Conservation (phyloP, 345 rosid species). For the Camelina sativa region DNA sequence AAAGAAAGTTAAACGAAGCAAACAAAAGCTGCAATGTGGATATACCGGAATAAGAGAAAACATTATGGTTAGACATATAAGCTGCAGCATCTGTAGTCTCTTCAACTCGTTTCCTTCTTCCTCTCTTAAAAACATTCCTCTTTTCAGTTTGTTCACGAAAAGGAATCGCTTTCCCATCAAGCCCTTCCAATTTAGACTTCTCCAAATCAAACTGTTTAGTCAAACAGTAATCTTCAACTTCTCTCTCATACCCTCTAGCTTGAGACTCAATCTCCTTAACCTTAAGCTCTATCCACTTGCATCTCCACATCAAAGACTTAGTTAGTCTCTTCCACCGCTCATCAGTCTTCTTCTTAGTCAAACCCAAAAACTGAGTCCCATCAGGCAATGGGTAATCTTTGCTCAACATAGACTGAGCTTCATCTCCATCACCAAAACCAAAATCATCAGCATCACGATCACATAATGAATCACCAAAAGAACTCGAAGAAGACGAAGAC, state of each 20-base stretch:
- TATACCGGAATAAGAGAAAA: slow-evolving; percentile 80
- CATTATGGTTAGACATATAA: slow-evolving; percentile 57
- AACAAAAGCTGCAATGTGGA: slow-evolving; percentile 14
- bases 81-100: slow-evolving; percentile 62
- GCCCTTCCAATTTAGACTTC: slow-evolving; percentile 48
- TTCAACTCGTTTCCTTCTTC: slow-evolving; percentile 70
- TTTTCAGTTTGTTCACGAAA: slow-evolving; percentile 49
- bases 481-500: slow-evolving; percentile 68
- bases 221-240: slow-evolving; percentile 52
- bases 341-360: slow-evolving; percentile 69
- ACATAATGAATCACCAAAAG: slow-evolving; percentile 67
- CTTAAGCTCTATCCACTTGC: slow-evolving; percentile 77
- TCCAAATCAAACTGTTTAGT: slow-evolving; percentile 52
- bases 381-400: slow-evolving; percentile 37
- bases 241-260: slow-evolving; percentile 59
- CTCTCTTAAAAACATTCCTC: slow-evolving; percentile 60
- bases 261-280: slow-evolving; percentile 59
- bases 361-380: slow-evolving; percentile 23
- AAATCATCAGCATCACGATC: slow-evolving; percentile 43
- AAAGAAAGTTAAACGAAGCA: slow-evolving; percentile 5
- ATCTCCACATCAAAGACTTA: slow-evolving; percentile 73
- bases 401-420: slow-evolving; percentile 55
- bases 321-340: slow-evolving; percentile 70
- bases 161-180: slow-evolving; percentile 55
- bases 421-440: slow-evolving; percentile 57